These are phyloP conservation scores for Fusarium incarnatum DNA, from an alignment of 2,329 filamentous ascomycete genomes.

Conservation along the genomic window DNA sequence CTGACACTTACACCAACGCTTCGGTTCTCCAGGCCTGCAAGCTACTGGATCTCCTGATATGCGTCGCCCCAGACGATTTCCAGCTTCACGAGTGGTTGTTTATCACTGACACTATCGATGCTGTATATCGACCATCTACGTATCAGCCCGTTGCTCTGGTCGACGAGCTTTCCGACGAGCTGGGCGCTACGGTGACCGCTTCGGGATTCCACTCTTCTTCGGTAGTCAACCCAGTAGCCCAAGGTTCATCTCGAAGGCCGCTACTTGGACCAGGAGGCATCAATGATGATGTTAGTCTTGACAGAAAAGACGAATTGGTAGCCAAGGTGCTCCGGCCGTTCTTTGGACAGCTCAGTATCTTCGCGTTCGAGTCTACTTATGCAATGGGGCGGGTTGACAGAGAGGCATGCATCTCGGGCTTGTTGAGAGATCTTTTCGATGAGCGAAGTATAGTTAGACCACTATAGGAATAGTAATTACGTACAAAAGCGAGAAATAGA, in stretches of 20 bases:
- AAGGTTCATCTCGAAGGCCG: slow-evolving; percentile 57
- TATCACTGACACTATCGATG: slow-evolving; percentile 95
- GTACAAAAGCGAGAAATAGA: slow-evolving; percentile 3
- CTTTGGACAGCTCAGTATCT: slow-evolving; percentile 91
- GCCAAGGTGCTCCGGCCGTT: slow-evolving; percentile 86
- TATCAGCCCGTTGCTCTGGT: slow-evolving; percentile 80
- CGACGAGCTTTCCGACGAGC: slow-evolving; percentile 84
- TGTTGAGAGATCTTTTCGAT: slow-evolving; percentile 83
- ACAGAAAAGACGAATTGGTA: slow-evolving; percentile 76
- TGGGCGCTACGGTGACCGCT: slow-evolving; percentile 62
- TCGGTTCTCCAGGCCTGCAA: slow-evolving; percentile 93
- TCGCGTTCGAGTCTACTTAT: slow-evolving; percentile 92
- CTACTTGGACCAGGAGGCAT: slow-evolving; percentile 65
- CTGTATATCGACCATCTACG: slow-evolving; percentile 81
- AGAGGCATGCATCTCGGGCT: slow-evolving; percentile 69
- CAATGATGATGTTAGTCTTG: slow-evolving; percentile 66
- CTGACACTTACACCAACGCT: slow-evolving; percentile 80
- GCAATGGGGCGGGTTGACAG: slow-evolving; percentile 79
- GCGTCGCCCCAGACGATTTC: slow-evolving; percentile 92
- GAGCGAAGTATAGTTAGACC: slow-evolving; percentile 76
- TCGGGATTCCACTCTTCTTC: slow-evolving; percentile 53
- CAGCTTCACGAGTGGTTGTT: slow-evolving; percentile 99
- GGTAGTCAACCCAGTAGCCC: slow-evolving; percentile 52
- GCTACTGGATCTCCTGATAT: slow-evolving; percentile 87
- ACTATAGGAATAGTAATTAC: slow-evolving; percentile 52